Conservation (phyloP, 2,329 filamentous ascomycete species). For the Aschersonia sp. region DNA sequence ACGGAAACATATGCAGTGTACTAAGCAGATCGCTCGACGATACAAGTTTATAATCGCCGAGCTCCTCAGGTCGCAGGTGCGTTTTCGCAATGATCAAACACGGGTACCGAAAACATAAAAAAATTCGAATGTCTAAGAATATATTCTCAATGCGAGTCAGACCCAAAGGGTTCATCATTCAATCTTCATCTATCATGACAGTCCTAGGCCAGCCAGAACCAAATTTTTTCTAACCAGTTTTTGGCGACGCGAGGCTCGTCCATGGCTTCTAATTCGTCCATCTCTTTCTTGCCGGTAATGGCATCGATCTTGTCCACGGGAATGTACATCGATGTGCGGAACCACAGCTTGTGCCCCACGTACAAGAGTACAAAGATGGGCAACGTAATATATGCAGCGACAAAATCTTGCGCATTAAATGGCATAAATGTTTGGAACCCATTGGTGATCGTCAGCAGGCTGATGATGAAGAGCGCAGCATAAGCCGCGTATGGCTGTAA, state of each 20-base stretch:
- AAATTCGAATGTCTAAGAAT: too few relatives aligned
- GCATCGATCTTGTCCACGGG: slow-evolving; percentile 37
- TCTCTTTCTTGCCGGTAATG: slow-evolving; percentile 43
- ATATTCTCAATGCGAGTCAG: too few relatives aligned
- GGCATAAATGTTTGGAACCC: slow-evolving; percentile 64
- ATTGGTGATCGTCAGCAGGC: slow-evolving; percentile 54
- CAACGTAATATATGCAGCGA: slow-evolving; percentile 49
- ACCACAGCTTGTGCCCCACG: slow-evolving; percentile 41
- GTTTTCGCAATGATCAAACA: too few relatives aligned
- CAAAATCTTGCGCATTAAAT: slow-evolving; percentile 48
- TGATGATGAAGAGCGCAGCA: slow-evolving; percentile 40
- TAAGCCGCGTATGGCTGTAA: slow-evolving; percentile 51
- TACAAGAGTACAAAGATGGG: slow-evolving; percentile 47
- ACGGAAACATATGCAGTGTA: too few relatives aligned
- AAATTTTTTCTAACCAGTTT: slow-evolving; percentile 35
- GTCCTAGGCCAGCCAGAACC: slow-evolving; percentile 39
- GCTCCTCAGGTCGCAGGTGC: too few relatives aligned
- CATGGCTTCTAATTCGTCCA: slow-evolving; percentile 39
- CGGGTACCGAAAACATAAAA: too few relatives aligned
- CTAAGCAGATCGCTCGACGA: too few relatives aligned
- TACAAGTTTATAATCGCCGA: too few relatives aligned
- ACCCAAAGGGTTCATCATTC: too few relatives aligned
- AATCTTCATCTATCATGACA: too few relatives aligned
- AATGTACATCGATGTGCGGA: slow-evolving; percentile 26
- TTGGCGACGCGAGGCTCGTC: slow-evolving; percentile 31